Evolutionary conservation across 306 rosid species (phyloP), one percentile per base, ranked within the genome.

Genomic region (Castanopsis chinensis): DNA sequence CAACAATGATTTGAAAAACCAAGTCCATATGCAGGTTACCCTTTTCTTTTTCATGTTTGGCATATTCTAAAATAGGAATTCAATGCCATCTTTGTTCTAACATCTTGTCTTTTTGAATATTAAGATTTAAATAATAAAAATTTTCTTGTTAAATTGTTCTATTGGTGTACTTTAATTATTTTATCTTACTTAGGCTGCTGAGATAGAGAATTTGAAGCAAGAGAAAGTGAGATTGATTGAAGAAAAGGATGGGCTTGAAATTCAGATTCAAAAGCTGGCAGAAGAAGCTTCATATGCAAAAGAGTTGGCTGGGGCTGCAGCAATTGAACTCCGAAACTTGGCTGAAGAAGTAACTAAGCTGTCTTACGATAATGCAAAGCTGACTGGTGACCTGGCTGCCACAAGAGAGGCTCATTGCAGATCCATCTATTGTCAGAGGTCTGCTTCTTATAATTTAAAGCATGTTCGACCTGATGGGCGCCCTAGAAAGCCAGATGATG

Each of bases 261-360:
- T 93, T 85, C 92, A 91, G 82, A 88, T 85, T 77, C 86, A 12
- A 81, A 93, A 90, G 82, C 89, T 93, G 49, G 85, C 91, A 13
- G 93, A 91, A 83, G 98, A 93, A 87, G 92, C 97, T 71, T 90
- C 97, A 49, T 91, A 91, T 81, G 98, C 98, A 32, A 90, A 93
- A 85, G 97, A 93, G 89, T 83, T 93, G 83, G 97, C 98, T 73
- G 80, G 95, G 37, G 97, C 97, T 80, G 94, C 98, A 60, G 97
- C 93, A 67, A 84, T 87, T 81, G 97, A 93, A 81, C 97, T 91
- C 65, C 86, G 84, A 85, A 93, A 90, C 79, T 88, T 91, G 85
- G 95, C 94, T 74, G 91, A 90, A 92, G 93, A 91, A 91, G 97
- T 90, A 57, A 91, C 97, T 73, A 93, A 83, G 75, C 94, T 90